These are phyloP conservation scores for Quillaja saponaria DNA, from an alignment of 306 rosid species.

Conservation along the genomic window DNA sequence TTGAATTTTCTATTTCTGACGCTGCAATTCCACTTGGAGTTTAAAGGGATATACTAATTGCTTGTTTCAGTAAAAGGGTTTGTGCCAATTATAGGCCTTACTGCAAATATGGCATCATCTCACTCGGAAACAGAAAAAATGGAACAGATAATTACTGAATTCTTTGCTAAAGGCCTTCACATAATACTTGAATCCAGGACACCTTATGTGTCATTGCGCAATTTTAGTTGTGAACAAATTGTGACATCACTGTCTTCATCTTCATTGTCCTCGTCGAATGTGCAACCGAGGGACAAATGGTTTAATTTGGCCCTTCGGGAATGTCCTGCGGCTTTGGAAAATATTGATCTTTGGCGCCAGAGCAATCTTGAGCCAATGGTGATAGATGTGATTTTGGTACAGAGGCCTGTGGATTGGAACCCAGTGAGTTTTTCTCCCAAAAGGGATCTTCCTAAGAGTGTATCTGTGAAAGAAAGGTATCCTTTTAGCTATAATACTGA, in stretches of 20 bases:
- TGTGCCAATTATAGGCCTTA: slow-evolving; percentile 18
- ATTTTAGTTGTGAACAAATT: slow-evolving; percentile 56
- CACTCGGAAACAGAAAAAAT: slow-evolving; percentile 61
- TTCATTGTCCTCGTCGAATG: slow-evolving; percentile 67
- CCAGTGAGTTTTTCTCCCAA: slow-evolving; percentile 44
- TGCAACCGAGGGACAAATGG: slow-evolving; percentile 85
- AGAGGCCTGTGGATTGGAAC: slow-evolving; percentile 51
- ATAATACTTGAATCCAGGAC: slow-evolving; percentile 83
- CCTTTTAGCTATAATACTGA: slow-evolving; percentile 43
- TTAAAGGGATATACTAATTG: slow-evolving; percentile 15
- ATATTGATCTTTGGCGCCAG: slow-evolving; percentile 68
- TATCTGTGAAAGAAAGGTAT: slow-evolving; percentile 47
- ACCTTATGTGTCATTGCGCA: slow-evolving; percentile 55
- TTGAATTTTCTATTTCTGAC: slow-evolving; percentile 8
- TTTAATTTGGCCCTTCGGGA: slow-evolving; percentile 77
- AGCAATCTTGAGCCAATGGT: slow-evolving; percentile 62
- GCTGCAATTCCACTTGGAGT: slow-evolving; percentile 7
- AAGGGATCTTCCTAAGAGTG: slow-evolving; percentile 44
- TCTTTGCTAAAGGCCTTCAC: slow-evolving; percentile 71
- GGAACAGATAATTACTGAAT: slow-evolving; percentile 81
- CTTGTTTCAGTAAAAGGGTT: slow-evolving; percentile 13
- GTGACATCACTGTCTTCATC: slow-evolving; percentile 68
- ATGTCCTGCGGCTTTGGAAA: slow-evolving; percentile 66
- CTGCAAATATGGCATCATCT: slow-evolving; percentile 55
- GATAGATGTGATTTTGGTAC: slow-evolving; percentile 76